phyloP scores from a whole-genome alignment of 192 early-diverging fungal species.

The Gigaspora rosea region DNA sequence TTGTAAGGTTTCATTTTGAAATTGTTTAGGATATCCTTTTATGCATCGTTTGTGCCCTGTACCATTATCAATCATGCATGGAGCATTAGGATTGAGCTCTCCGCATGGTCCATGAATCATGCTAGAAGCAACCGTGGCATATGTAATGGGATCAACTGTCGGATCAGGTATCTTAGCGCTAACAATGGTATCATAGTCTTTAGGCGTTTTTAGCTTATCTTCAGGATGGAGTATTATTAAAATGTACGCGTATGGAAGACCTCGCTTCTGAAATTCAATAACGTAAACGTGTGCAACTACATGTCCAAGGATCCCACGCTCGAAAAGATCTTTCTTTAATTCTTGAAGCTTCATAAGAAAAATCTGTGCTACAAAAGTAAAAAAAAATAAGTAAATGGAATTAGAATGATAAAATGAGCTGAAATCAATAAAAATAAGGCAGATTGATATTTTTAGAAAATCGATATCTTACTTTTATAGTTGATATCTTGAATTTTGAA shows the following conservation, averaged over 20 bases:
- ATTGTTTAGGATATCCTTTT: conserved; percentile 33
- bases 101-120: neutral
- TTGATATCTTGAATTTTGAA: no score
- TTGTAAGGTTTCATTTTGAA: conserved; percentile 7
- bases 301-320: conserved; percentile 27
- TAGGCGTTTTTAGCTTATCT: conserved; percentile 24
- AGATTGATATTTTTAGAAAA: no score
- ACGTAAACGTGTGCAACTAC: conserved; percentile 35
- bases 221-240: conserved; percentile 32
- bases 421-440: no score
- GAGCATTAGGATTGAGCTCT: neutral
- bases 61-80: conserved; percentile 42
- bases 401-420: no score
- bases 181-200: conserved; percentile 31
- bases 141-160: neutral
- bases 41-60: conserved; percentile 24
- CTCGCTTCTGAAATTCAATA: conserved; percentile 48
- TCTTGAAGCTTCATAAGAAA: conserved; percentile 31
- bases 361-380: neutral
- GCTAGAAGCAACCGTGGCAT: conserved; percentile 16
- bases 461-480: no score
- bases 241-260: conserved; percentile 44
- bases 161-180: conserved; percentile 38
- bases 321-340: conserved; percentile 23
- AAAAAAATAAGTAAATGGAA: no score